A percentile compares a stretch with the other conserved stretches of the same genome.
Evolutionary conservation across 1,139 yeast genomes (phyloP).

Genomic region (Candida dubliniensis): DNA sequence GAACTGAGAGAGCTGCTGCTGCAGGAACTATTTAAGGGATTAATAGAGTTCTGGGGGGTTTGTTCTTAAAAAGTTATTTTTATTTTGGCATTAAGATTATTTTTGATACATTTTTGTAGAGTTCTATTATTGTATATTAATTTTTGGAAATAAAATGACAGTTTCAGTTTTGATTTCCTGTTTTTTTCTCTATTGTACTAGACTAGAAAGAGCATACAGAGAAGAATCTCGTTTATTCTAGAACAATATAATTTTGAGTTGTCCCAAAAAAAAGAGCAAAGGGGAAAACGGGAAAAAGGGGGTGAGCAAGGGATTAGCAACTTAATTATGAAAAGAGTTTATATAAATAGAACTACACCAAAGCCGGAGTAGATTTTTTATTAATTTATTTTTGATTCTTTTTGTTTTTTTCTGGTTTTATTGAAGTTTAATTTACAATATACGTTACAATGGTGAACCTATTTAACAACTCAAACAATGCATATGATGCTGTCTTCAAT

Average conservation of each 20-base stretch:
- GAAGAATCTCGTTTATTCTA: too few relatives aligned
- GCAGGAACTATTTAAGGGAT: slow-evolving; percentile 23
- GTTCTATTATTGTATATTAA: too few relatives aligned
- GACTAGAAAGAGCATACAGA: too few relatives aligned
- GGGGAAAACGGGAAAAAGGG: too few relatives aligned
- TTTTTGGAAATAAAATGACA: too few relatives aligned
- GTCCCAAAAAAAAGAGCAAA: too few relatives aligned
- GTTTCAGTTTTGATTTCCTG: too few relatives aligned
- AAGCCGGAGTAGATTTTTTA: neutral
- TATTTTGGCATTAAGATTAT: neutral
- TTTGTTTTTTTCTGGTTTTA: neutral
- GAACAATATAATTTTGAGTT: too few relatives aligned
- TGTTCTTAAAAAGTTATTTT: too few relatives aligned
- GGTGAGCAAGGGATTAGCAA: too few relatives aligned
- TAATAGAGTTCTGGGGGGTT: neutral
- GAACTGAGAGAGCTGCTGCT: slow-evolving; percentile 60
- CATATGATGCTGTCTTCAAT: slow-evolving; percentile 5
- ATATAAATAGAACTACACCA: neutral
- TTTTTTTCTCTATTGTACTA: too few relatives aligned
- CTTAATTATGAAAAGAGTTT: too few relatives aligned
- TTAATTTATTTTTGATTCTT: neutral
- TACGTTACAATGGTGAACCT: slow-evolving; percentile 2
- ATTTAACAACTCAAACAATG: slow-evolving; percentile 1
- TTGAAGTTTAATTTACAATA: neutral
- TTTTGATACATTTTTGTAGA: neutral